Evolutionary conservation across 2,329 filamentous ascomycete genomes (phyloP), one percentile per base, ranked within the genome.

Genomic region (Alternaria triticina): DNA sequence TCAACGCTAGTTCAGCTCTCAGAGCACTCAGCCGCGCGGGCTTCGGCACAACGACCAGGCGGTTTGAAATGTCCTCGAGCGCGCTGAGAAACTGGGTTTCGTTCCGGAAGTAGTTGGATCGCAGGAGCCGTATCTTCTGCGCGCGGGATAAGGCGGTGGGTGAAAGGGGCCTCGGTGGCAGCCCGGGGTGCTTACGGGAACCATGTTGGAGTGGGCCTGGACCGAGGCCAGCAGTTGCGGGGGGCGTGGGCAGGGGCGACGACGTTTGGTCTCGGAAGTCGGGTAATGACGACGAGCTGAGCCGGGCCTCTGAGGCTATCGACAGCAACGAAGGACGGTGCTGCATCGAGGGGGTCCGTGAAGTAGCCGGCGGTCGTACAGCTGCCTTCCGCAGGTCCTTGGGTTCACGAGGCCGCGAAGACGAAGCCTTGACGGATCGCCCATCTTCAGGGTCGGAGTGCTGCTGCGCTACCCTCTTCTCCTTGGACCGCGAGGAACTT

Each of bases 71-170:
- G 69, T 91, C 90, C 77, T 95, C 91, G 15, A 96, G 84, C 1
- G 92, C 92, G 4, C 89, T 91, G 64, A 96, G 77, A 74, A 96
- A 94, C 70, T 93, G 90, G 1, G 91, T 94, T 79, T 96, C 87
- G 64, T 89, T 92, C 57, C 91, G 86, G 76, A 95, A 96, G 78
- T 96, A 96, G 77, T 96, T 92, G 63, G 94, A 91, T 59, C 91
- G 85, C 64, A 96, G 77, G 10, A 94, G 80, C 52, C 89, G 89
- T n/a, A 88, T 86, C 76, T 92, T 93, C 76, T 94, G 90, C 11
- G 83, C 80, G 5, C 82, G 77, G 2, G 88, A 88, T 74, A 95
- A 82, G 22, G 90, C 86, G n/a, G 84, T 86, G 3, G 89, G 84
- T 15, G 83, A 87, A 12, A 89, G 77, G 6, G 86, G 80, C 6